phyloP scores from a whole-genome alignment of 768 basidiomycete species.

The Lactarius sp. region DNA sequence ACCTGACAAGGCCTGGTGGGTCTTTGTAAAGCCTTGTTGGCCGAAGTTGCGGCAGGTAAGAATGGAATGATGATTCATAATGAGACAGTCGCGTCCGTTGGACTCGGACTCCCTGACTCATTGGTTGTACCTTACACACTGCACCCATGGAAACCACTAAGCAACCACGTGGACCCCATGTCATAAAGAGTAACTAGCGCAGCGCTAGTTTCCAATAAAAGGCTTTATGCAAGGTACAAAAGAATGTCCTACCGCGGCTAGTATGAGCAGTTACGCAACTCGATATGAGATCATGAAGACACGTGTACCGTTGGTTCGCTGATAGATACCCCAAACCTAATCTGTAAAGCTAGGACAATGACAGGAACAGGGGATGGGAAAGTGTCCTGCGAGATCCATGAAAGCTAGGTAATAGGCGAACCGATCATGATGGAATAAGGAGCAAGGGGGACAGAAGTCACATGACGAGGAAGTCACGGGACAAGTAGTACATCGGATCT shows the following conservation, averaged over 20 bases:
- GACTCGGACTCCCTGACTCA: background rate
- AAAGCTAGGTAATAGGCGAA: background rate
- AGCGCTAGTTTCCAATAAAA: background rate
- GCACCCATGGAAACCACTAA: background rate
- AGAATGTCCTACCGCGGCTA: background rate
- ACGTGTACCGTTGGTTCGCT: background rate
- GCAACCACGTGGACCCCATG: background rate
- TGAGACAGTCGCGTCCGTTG: background rate
- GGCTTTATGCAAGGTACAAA: conserved; percentile 1
- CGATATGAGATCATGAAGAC: background rate
- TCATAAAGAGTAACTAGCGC: background rate
- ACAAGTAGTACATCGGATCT: no score
- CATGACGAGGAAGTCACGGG: no score
- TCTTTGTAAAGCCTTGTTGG: no score
- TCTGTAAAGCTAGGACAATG: background rate
- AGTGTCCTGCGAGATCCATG: background rate
- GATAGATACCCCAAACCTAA: background rate
- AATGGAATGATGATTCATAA: background rate
- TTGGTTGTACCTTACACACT: background rate
- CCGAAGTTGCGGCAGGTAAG: no score
- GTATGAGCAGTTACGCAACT: background rate
- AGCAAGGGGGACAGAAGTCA: no score
- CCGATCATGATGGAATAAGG: background rate
- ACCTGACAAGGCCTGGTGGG: no score
- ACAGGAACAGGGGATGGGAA: background rate